Conservation (phyloP, 805 yeast species). For the Wickerhamomyces strasburgensis region DNA sequence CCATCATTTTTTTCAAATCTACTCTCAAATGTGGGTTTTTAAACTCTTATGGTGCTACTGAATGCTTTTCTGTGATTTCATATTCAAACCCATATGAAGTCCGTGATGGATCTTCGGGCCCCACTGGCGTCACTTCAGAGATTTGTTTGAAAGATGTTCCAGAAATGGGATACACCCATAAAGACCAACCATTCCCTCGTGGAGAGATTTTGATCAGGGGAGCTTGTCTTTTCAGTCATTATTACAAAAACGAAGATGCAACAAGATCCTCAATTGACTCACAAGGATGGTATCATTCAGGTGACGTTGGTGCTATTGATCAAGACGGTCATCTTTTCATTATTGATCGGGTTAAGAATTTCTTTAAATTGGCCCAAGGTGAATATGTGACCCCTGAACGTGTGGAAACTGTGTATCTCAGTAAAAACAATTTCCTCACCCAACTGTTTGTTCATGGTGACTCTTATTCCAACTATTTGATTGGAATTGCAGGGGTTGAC, state of each 20-base stretch:
- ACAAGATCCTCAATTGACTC: slow-evolving; percentile 32
- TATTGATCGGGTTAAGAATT: slow-evolving; percentile 62
- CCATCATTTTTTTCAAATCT: slow-evolving; percentile 49
- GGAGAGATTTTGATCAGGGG: slow-evolving; percentile 56
- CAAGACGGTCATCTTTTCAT: slow-evolving; percentile 44
- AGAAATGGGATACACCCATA: slow-evolving; percentile 47
- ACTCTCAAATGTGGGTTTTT: slow-evolving; percentile 37
- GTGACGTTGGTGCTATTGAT: slow-evolving; percentile 48
- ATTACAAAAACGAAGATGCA: slow-evolving; percentile 19
- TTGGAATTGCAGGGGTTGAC: slow-evolving; percentile 51
- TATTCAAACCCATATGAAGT: slow-evolving; percentile 34
- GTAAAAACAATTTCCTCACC: slow-evolving; percentile 34
- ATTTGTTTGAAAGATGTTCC: slow-evolving; percentile 48
- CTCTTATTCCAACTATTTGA: slow-evolving; percentile 41
- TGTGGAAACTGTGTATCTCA: slow-evolving; percentile 51
- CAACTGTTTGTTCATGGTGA: slow-evolving; percentile 57
- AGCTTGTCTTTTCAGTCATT: slow-evolving; percentile 36
- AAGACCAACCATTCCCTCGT: slow-evolving; percentile 33
- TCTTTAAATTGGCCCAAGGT: slow-evolving; percentile 52
- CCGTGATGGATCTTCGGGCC: slow-evolving; percentile 44
- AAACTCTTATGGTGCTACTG: slow-evolving; percentile 64
- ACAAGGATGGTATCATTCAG: slow-evolving; percentile 51
- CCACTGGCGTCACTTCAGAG: slow-evolving; percentile 43
- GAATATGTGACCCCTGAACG: slow-evolving; percentile 61
- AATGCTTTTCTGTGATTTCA: slow-evolving; percentile 46